phyloP scores from a whole-genome alignment of 2,329 filamentous ascomycete genomes.

The Phaeosphaeriaceae sp. region DNA sequence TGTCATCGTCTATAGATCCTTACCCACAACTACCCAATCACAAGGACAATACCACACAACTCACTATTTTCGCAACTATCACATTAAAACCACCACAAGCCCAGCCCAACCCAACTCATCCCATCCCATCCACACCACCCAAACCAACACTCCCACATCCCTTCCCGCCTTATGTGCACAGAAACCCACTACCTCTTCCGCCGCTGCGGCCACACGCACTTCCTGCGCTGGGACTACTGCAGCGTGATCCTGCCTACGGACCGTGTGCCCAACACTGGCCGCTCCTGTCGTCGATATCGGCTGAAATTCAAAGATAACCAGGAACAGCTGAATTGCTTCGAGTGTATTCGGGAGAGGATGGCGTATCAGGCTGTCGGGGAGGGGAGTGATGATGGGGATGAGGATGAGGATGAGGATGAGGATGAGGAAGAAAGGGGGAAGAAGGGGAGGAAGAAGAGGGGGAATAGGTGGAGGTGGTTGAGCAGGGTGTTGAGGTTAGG shows the following conservation, averaged over 20 bases:
- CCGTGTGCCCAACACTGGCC: conserved; percentile 8
- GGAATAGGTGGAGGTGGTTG: neutral
- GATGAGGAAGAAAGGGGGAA: neutral
- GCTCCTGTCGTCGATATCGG: conserved; percentile 11
- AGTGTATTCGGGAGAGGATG: conserved; percentile 14
- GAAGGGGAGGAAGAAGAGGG: neutral
- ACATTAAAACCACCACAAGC: neutral
- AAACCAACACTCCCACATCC: neutral
- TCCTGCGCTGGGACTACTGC: conserved; percentile 22
- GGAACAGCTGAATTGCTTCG: conserved; percentile 12
- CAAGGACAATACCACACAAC: no score
- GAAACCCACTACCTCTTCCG: conserved; percentile 12
- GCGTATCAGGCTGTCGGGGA: neutral
- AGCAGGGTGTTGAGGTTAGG: neutral
- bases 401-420: neutral
- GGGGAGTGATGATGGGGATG: neutral
- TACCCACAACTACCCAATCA: no score
- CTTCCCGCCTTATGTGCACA: conserved; percentile 17
- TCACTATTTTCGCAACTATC: no score
- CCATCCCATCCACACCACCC: neutral
- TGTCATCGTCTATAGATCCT: no score
- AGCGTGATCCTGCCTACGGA: conserved; percentile 4
- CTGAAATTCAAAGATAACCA: conserved; percentile 13
- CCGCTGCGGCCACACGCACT: conserved; percentile 17
- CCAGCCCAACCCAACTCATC: neutral